Conservation (phyloP, 108 stramenopile species). For the Nitzschia sp. region DNA sequence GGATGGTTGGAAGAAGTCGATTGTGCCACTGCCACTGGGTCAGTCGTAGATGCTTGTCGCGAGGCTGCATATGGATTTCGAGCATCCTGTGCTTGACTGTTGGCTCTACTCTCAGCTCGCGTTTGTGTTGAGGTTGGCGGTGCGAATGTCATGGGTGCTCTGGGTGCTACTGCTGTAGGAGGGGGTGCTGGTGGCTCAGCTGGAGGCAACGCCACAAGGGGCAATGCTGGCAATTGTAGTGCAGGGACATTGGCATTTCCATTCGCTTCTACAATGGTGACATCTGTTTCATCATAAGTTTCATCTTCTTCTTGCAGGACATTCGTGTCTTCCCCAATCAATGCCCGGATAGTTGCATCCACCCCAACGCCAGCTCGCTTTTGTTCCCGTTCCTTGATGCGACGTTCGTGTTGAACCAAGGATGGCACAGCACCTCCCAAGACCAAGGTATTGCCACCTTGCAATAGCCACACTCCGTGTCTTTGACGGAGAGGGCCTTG, state of each 20-base stretch:
- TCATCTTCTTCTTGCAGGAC: conserved; percentile 25
- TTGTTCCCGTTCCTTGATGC: conserved; percentile 53
- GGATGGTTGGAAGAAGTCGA: no score
- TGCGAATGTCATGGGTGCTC: conserved; percentile 11
- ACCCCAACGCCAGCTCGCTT: conserved; percentile 59
- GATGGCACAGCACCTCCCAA: conserved; percentile 57
- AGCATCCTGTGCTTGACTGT: no score
- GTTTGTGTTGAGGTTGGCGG: background rate
- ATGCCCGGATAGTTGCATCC: conserved; percentile 76
- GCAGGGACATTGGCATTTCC: background rate
- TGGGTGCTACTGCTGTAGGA: conserved; percentile 9
- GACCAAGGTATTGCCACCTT: conserved; percentile 51
- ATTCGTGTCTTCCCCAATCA: conserved; percentile 44
- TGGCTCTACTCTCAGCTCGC: no score
- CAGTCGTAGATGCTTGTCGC: no score
- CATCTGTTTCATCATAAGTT: conserved; percentile 26
- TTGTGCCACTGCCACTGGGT: no score
- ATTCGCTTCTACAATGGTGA: conserved; percentile 27
- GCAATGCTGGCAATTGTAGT: no score
- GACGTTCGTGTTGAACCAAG: conserved; percentile 47
- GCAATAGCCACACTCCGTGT: conserved; percentile 52
- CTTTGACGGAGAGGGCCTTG: conserved; percentile 52
- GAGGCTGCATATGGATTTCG: no score
- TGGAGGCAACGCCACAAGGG: background rate
- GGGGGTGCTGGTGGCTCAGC: background rate